Evolutionary conservation across 306 rosid genomes (phyloP), one percentile per base, ranked within the genome.

Genomic region (Acacia confusa): DNA sequence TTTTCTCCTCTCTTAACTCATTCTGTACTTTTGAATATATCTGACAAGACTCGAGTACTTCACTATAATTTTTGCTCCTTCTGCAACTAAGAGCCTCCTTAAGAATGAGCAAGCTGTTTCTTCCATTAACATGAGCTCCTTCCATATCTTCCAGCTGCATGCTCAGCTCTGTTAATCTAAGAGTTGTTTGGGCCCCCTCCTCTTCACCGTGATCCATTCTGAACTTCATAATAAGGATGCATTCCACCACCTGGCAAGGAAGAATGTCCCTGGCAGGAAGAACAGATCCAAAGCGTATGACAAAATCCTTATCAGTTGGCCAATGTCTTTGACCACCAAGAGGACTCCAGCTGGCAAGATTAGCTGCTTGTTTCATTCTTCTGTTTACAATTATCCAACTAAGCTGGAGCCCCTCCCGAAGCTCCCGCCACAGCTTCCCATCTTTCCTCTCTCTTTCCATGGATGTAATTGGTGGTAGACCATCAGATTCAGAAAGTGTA

Each of bases 131-230:
- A 75, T 86, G 89, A 58, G 90, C 85, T 69, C 97, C 91, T 81
- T 92, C 97, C 97, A 94, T 90, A 86, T 94, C 98, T 88, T 94
- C 91, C 80, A 94, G 72, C 82, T 91, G 96, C 97, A 92, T 94
- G 91, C 97, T 92, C 72, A 94, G 65, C 86, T 94, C 97, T 15
- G 97, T 91, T 76, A 92, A 32, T 58, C 86, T 84, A 16, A 94
- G 87, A 44, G 80, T 89, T n/a, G 97, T 92, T 58, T 78, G 87
- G 28, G 72, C 78, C 1, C 87, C 95, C 11, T 87, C 94, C 68
- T 88, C 92, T 74, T 89, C 97, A 1, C 87, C 86, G 68, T 82
- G 84, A 44, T 84, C 85, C 82, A 86, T 92, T 82, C 92, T 86
- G 60, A 94, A 90, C 90, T 92, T 92, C 97, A 91, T 87, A n/a